Evolutionary conservation across 768 basidiomycete genomes (phyloP), one percentile per base, ranked within the genome.

Genomic region (Thelephora ganbajun): DNA sequence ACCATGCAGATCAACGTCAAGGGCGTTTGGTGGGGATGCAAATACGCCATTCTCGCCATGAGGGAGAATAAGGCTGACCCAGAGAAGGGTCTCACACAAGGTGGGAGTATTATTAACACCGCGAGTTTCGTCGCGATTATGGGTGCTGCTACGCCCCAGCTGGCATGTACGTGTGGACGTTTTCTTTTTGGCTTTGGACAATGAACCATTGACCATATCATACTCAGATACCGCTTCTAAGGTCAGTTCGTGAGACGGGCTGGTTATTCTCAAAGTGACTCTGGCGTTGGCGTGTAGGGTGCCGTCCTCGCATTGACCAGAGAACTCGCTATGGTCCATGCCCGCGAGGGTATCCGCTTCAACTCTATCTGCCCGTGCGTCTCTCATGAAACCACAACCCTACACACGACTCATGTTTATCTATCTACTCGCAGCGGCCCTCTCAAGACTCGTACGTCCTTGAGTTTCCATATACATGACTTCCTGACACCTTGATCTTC

Each of bases 1-100:
- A 90, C 87, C 2, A 87, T 87, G 82, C 76, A 82, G 53, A 80
- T 97, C 69, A 98, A 98, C 63, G 77, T 94, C 59, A 99, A 98
- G 67, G 96, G 96, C 45, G 96, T 98, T 50, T 98, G 94, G 96
- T 99, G 84, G 82, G 96, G 96, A 30, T 93, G 86, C 73, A 98
- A 97, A 66, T 83, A 98, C 59, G 96, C 94, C 5, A 93, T 99
- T 59, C 70, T 83, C 45, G 96, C 96, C 34, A 99, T 99, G 94
- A 81, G 89, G 51, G 66, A 88, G 52, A 99, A 99, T 65, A 77
- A 88, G 11, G 77, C 77, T 42, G 92, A 97, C 49, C 73, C 75
- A 50, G 67, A 75, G 51, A 89, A 83, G 63, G 85, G 87, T 3
- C 75, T 98, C 11, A 81, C 75, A 57, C 67, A 70, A 11, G 88